These are phyloP conservation scores for Myxozyma geophila DNA, from an alignment of 805 yeast species.

Conservation along the genomic window DNA sequence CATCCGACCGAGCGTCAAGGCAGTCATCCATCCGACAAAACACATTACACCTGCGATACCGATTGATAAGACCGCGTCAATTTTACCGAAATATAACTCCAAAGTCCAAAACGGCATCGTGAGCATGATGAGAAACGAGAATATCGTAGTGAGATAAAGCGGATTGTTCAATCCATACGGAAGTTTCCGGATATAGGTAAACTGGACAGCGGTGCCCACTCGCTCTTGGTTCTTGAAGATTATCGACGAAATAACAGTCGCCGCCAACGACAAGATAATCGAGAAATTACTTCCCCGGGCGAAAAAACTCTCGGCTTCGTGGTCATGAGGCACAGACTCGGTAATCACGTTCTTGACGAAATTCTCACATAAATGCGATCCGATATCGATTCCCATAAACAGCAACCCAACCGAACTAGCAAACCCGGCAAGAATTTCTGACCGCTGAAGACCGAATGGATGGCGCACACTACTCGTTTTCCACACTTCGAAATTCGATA, in stretches of 20 bases:
- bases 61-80: slow-evolving; percentile 48
- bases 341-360: slow-evolving; percentile 40
- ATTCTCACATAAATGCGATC: slow-evolving; percentile 87
- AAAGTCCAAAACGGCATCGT: slow-evolving; percentile 28
- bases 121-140: slow-evolving; percentile 14
- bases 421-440: slow-evolving; percentile 86
- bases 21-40: slow-evolving; percentile 48
- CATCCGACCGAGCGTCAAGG: slow-evolving; percentile 51
- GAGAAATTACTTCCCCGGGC: slow-evolving; percentile 26
- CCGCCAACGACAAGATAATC: slow-evolving; percentile 38
- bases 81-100: slow-evolving; percentile 37
- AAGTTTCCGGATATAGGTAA: slow-evolving; percentile 25
- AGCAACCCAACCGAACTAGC: slow-evolving; percentile 81
- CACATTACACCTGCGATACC: slow-evolving; percentile 49
- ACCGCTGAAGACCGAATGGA: slow-evolving; percentile 93
- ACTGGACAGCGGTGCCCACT: slow-evolving; percentile 38
- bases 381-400: slow-evolving; percentile 87
- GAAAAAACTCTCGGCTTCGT: slow-evolving; percentile 29
- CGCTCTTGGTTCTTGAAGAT: slow-evolving; percentile 46
- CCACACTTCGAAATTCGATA: slow-evolving; percentile 95
- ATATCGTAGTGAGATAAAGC: slow-evolving; percentile 22
- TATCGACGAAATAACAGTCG: slow-evolving; percentile 46
- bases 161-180: slow-evolving; percentile 34
- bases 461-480: slow-evolving; percentile 74
- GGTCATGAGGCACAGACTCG: slow-evolving; percentile 28